These are phyloP conservation scores for Arabidopsis arenosa DNA, from an alignment of 345 rosid species.

Conservation along the genomic window DNA sequence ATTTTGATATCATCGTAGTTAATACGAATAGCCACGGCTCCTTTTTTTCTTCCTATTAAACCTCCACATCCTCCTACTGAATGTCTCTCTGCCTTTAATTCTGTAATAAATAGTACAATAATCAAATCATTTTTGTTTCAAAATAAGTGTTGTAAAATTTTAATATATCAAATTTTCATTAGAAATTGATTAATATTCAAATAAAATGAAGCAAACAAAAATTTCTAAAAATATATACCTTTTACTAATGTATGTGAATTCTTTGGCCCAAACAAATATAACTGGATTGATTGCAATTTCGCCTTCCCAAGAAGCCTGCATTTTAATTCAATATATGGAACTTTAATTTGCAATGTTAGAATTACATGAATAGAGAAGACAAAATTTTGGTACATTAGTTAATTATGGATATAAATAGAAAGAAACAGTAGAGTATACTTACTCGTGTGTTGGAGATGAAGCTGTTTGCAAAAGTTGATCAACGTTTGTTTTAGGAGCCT, in stretches of 20 bases:
- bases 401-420: no score
- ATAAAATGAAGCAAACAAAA: no score
- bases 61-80: slow-evolving; percentile 48
- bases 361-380: neutral
- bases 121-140: neutral
- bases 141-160: neutral
- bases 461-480: slow-evolving; percentile 37
- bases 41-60: slow-evolving; percentile 46
- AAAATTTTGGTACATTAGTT: no score
- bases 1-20: slow-evolving; percentile 39
- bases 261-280: slow-evolving; percentile 42
- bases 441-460: slow-evolving; percentile 43
- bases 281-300: slow-evolving; percentile 41
- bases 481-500: slow-evolving; percentile 42
- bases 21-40: slow-evolving; percentile 45
- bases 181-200: no score
- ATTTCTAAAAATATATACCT: slow-evolving; percentile 18
- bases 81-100: slow-evolving; percentile 34
- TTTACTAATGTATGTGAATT: slow-evolving; percentile 44
- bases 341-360: slow-evolving; percentile 7
- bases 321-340: slow-evolving; percentile 9
- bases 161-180: no score
- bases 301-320: slow-evolving; percentile 43
- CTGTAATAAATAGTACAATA: slow-evolving; percentile 1
- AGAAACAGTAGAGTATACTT: neutral